Evolutionary conservation across 78 protist genomes (phyloP).

Genomic region (Pelomyxa schiedti): DNA sequence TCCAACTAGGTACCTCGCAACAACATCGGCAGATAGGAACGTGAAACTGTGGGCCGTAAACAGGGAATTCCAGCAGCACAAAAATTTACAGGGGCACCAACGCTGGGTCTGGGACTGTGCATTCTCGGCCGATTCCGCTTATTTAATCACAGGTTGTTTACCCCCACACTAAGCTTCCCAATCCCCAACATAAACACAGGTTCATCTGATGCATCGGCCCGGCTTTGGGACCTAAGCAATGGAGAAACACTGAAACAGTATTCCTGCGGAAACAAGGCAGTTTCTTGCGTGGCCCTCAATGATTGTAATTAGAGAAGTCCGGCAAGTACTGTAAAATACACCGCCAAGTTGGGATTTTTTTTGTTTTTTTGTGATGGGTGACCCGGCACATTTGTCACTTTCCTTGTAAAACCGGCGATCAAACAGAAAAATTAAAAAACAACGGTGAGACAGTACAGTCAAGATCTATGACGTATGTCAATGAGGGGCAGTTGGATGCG

Average conservation of each 20-base stretch:
- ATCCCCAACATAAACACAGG: slow-evolving; percentile 11
- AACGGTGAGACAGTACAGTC: too few species aligned
- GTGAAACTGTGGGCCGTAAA: slow-evolving; percentile 66
- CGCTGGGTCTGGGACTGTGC: slow-evolving; percentile 97
- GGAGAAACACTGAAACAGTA: slow-evolving; percentile 69
- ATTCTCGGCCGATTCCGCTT: slow-evolving; percentile 83
- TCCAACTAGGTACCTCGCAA: slow-evolving; percentile 61
- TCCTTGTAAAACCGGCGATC: too few species aligned
- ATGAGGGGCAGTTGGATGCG: too few species aligned
- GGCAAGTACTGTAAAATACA: too few species aligned
- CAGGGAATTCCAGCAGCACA: slow-evolving; percentile 20
- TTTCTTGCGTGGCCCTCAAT: slow-evolving; percentile 62
- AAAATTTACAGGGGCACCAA: slow-evolving; percentile 70
- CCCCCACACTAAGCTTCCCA: slow-evolving; percentile 8
- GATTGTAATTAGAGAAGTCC: too few species aligned
- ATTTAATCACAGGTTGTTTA: too few species aligned
- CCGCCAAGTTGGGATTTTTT: too few species aligned
- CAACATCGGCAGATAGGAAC: slow-evolving; percentile 84
- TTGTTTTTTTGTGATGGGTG: too few species aligned
- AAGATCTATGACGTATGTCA: too few species aligned
- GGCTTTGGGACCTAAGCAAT: slow-evolving; percentile 79
- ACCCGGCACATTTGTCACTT: too few species aligned
- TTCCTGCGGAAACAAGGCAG: slow-evolving; percentile 79
- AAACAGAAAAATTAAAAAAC: too few species aligned
- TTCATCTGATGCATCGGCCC: slow-evolving; percentile 71